A percentile compares a stretch with the other conserved stretches of the same genome.
These are phyloP conservation scores for Hanseniaspora taiwanica DNA, from an alignment of 805 yeast genomes.

Conservation along the genomic window DNA sequence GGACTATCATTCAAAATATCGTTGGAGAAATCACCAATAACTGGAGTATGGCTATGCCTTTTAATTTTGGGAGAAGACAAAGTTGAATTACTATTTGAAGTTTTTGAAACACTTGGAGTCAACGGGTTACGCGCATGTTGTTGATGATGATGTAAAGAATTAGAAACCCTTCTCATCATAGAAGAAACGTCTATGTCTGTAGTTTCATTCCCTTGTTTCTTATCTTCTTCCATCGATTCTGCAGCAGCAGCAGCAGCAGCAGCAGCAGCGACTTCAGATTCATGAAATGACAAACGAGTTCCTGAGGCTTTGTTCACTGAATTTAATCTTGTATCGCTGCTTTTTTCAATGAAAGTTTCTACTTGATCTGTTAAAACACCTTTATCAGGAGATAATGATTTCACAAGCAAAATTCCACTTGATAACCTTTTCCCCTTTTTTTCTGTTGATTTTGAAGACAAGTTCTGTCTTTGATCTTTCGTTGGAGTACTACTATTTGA, in stretches of 20 bases:
- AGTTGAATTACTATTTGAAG: not conserved
- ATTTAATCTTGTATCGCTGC: not conserved
- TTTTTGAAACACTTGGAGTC: too few relatives aligned
- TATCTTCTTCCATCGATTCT: not conserved
- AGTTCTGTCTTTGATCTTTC: not conserved
- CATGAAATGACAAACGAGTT: too few relatives aligned
- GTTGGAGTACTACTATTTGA: too few relatives aligned
- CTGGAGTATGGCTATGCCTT: not conserved
- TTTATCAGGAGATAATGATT: not conserved
- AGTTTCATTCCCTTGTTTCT: not conserved
- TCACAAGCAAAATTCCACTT: not conserved
- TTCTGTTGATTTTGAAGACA: not conserved
- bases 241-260: not conserved
- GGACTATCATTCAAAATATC: too few relatives aligned
- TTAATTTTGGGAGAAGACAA: not conserved
- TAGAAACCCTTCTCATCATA: conserved; percentile 1
- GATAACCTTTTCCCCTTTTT: not conserved
- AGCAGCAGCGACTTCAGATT: too few relatives aligned
- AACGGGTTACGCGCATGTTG: not conserved
- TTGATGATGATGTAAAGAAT: not conserved
- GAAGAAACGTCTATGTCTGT: not conserved
- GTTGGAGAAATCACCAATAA: too few relatives aligned
- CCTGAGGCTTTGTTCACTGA: too few relatives aligned
- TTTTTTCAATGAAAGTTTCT: not conserved
- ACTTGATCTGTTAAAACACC: not conserved